Evolutionary conservation across 192 early-diverging fungal genomes (phyloP), one percentile per base, ranked within the genome.

Genomic region (Coemansia sp.): DNA sequence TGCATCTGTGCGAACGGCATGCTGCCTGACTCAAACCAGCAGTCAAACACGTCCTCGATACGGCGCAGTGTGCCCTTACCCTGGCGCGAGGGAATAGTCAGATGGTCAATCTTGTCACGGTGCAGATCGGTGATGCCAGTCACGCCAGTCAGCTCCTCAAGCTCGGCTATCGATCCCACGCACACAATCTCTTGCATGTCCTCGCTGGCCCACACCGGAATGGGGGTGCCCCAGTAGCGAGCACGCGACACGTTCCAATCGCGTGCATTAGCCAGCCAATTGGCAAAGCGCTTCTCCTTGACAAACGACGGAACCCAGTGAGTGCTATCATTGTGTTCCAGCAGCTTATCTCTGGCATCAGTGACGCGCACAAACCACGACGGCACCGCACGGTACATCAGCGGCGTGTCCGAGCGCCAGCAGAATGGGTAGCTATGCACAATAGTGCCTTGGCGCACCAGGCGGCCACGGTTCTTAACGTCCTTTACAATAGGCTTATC

Each of bases 1-100:
- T 99, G 97, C 75, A 94, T 89, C 81, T 97, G 95, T 11, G 97
- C 97, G 65, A 97, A 99, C 18, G 97, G 97, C 97, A 99, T 99
- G 77, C 90, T 92, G 65, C 94, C 94, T 66, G 90, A 92, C 82
- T 97, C 94, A 71, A 97, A 97, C 95, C 95, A 98, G 75, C 97
- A 99, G 73, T 99, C 97, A 85, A 99, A 95, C 32, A 99, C 95
- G 72, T 97, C 97, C 49, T 94, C 92, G 14, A 95, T 82, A 73
- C 97, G 89, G 35, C 85, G 86, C 71, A 99, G 85, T 53, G 73
- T 68, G 66, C 93, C 93, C 59, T 90, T 91, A 64, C 94, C 92
- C 65, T 81, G 85, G 74, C 92, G 88, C 27, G 97, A 98, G 29
- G 94, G 94, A 77, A 99, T 97, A 29, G 94, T 97, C 59, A 99